Evolutionary conservation across 2,329 filamentous ascomycete species (phyloP).

Genomic region (Podosphaera xanthii): DNA sequence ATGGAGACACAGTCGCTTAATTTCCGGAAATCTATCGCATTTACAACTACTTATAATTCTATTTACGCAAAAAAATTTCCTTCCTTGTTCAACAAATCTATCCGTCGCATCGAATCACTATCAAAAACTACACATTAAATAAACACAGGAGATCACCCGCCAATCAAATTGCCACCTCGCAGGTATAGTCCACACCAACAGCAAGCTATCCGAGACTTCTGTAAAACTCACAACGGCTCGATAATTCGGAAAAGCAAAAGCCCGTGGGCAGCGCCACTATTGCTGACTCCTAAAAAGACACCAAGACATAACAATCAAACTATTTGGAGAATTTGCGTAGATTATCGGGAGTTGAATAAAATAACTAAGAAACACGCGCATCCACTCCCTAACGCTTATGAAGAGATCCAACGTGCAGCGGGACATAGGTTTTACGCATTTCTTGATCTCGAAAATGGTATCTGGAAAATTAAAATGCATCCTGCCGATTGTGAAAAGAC

Average conservation of each 20-base stretch:
- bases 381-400: neutral
- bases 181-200: neutral
- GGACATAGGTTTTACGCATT: neutral
- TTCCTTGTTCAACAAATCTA: too few relatives aligned
- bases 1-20: too few relatives aligned
- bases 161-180: neutral
- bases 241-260: neutral
- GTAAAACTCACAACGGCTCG: neutral
- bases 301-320: neutral
- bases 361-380: neutral
- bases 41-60: too few relatives aligned
- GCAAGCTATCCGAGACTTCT: neutral
- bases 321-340: neutral
- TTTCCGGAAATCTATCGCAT: too few relatives aligned
- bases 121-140: neutral
- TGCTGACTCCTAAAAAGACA: too few relatives aligned
- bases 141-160: neutral
- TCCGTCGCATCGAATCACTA: neutral
- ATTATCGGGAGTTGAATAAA: neutral
- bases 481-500: neutral
- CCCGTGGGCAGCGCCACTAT: too few relatives aligned
- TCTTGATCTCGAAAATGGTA: neutral
- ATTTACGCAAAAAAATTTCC: too few relatives aligned
- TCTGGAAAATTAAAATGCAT: neutral
- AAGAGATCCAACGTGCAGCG: neutral